A percentile compares a stretch with the other conserved stretches of the same genome.
Conservation (phyloP, 257 asterid species). For the Ilex asprella region DNA sequence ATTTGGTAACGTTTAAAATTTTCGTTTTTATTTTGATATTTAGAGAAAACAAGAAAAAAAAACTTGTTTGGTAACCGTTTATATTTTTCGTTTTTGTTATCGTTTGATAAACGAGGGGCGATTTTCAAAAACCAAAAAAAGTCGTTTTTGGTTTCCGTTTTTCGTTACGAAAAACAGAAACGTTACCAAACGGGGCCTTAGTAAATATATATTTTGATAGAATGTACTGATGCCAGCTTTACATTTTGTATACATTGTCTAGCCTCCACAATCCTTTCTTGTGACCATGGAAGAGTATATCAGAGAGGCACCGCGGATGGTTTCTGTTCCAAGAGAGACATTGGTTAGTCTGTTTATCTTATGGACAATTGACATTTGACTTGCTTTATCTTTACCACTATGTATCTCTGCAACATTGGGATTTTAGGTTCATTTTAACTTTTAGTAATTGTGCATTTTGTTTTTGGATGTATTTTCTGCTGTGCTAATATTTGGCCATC, state of each 20-base stretch:
- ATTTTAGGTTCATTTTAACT: not conserved
- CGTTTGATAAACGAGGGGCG: too few relatives aligned
- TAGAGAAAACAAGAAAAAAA: too few relatives aligned
- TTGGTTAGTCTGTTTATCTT: constrained; percentile 34
- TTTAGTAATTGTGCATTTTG: not conserved
- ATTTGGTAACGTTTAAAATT: too few relatives aligned
- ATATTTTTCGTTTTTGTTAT: too few relatives aligned
- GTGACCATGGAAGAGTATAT: constrained; percentile 55
- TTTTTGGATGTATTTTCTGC: not conserved
- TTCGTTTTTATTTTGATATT: too few relatives aligned
- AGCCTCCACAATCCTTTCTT: constrained; percentile 56
- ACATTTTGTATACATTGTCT: constrained; percentile 15
- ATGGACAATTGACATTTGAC: not conserved
- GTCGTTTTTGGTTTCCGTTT: too few relatives aligned
- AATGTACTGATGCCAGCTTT: constrained; percentile 11
- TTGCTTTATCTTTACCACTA: too few relatives aligned
- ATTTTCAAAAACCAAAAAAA: too few relatives aligned
- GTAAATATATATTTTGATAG: not conserved
- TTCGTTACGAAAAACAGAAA: too few relatives aligned
- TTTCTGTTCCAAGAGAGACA: constrained; percentile 36
- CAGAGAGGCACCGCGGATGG: constrained; percentile 47
- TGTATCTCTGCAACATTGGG: too few relatives aligned
- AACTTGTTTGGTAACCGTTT: too few relatives aligned
- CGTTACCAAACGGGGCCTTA: too few relatives aligned
- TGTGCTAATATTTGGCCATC: constrained; percentile 5